Evolutionary conservation across 2,329 filamentous ascomycete species (phyloP).

Genomic region (Penicillium sp.): DNA sequence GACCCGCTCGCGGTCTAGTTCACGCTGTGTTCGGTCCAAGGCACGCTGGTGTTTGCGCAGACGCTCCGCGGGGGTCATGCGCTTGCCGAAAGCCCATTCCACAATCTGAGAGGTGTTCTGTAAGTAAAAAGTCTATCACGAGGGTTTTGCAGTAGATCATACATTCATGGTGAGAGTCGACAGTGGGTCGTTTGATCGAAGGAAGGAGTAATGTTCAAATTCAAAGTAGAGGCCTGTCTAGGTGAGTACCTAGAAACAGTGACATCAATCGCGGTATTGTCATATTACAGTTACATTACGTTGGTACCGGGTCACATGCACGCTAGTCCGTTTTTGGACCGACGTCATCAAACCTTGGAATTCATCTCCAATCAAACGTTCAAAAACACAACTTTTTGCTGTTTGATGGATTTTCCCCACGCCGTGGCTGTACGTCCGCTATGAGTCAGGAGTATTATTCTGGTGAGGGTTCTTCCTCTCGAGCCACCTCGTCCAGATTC

Average conservation of each 20-base stretch:
- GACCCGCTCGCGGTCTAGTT: conserved; percentile 89
- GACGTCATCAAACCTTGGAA: conserved; percentile 25
- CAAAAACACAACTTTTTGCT: conserved; percentile 7
- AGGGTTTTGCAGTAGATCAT: conserved; percentile 14
- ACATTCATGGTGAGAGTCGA: conserved; percentile 41
- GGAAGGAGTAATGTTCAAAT: conserved; percentile 3
- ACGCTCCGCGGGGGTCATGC: conserved; percentile 83
- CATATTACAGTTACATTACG: conserved; percentile 15
- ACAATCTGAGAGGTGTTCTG: conserved; percentile 66
- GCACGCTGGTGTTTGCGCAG: conserved; percentile 80
- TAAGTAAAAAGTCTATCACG: not conserved
- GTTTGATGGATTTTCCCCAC: conserved; percentile 17
- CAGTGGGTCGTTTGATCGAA: not conserved
- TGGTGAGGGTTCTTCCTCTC: conserved; percentile 33
- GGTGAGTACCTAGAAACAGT: conserved; percentile 14
- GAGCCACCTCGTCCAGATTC: conserved; percentile 39
- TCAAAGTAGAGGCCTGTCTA: conserved; percentile 6
- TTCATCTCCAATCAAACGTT: conserved; percentile 21
- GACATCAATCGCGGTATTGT: conserved; percentile 29
- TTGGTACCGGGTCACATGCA: conserved; percentile 27
- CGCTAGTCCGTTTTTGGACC: conserved; percentile 25
- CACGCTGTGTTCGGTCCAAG: conserved; percentile 94
- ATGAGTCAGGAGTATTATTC: conserved; percentile 49
- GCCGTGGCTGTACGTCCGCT: conserved; percentile 13
- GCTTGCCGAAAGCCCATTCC: conserved; percentile 99